phyloP scores from a whole-genome alignment of 345 rosid genomes.

The Triadica sebifera region DNA sequence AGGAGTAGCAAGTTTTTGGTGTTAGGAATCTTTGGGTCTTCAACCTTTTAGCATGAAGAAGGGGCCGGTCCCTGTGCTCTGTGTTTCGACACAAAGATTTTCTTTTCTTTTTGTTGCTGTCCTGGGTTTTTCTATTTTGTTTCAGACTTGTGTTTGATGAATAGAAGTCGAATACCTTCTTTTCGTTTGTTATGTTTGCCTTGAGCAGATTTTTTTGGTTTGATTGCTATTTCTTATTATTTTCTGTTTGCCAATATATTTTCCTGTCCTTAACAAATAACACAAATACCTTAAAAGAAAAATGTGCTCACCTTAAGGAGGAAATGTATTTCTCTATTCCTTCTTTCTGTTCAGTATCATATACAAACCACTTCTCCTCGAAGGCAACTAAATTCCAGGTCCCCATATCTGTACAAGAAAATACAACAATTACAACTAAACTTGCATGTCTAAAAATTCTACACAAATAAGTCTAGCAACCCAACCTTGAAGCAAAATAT shows the following conservation, averaged over 20 bases:
- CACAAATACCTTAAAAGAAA: background rate
- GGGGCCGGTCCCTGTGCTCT: no score
- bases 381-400: constrained; percentile 27
- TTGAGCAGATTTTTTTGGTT: no score
- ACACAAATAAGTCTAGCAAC: constrained; percentile 10
- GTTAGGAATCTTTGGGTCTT: no score
- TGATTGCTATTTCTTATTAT: no score
- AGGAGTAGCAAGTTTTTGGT: no score
- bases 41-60: no score
- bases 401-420: constrained; percentile 45
- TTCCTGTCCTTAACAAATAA: background rate
- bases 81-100: no score
- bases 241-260: background rate
- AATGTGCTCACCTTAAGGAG: constrained; percentile 36
- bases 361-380: constrained; percentile 63
- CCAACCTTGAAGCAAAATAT: constrained; percentile 73
- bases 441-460: constrained; percentile 2
- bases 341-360: constrained; percentile 49
- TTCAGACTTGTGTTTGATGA: no score
- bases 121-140: no score
- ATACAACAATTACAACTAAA: background rate
- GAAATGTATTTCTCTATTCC: constrained; percentile 61
- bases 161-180: no score
- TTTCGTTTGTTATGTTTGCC: no score
- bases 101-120: no score